Evolutionary conservation across 2,329 filamentous ascomycete genomes (phyloP).

Genomic region (Pezicula rhizophila): DNA sequence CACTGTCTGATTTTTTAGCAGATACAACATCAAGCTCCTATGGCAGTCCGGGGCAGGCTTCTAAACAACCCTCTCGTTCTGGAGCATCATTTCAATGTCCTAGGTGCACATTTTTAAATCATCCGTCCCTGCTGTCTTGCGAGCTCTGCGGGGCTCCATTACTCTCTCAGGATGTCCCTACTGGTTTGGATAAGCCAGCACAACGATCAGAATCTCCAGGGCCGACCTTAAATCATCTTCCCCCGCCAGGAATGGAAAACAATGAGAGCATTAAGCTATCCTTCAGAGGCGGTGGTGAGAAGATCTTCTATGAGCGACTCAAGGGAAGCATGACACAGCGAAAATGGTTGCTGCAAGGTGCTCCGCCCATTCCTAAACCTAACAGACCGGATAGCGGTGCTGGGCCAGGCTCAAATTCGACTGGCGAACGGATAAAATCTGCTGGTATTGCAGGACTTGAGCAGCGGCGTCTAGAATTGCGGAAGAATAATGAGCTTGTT

Average conservation of each 20-base stretch:
- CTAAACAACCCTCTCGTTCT: slow-evolving; percentile 20
- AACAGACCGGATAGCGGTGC: slow-evolving; percentile 33
- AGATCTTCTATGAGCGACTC: slow-evolving; percentile 81
- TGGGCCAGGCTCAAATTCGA: slow-evolving; percentile 30
- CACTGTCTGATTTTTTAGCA: slow-evolving; percentile 17
- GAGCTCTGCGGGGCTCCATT: slow-evolving; percentile 86
- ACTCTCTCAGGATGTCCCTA: slow-evolving; percentile 43
- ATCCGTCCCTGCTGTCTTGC: slow-evolving; percentile 77
- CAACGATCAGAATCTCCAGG: slow-evolving; percentile 71
- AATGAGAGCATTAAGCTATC: slow-evolving; percentile 83
- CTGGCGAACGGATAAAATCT: slow-evolving; percentile 44
- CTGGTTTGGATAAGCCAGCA: slow-evolving; percentile 35
- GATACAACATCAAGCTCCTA: slow-evolving; percentile 5
- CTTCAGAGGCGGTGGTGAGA: slow-evolving; percentile 82
- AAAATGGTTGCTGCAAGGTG: slow-evolving; percentile 90
- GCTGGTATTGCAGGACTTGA: slow-evolving; percentile 92
- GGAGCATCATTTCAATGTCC: slow-evolving; percentile 60
- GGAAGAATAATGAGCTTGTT: slow-evolving; percentile 87
- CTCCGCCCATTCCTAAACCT: slow-evolving; percentile 75
- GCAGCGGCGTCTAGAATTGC: slow-evolving; percentile 73
- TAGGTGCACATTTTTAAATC: slow-evolving; percentile 89
- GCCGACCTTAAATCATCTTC: slow-evolving; percentile 45
- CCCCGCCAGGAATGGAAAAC: slow-evolving; percentile 43
- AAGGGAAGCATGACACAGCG: slow-evolving; percentile 85
- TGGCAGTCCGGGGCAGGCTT: neutral